Conservation (phyloP, 805 yeast genomes). For the Cyberlindnera americana region DNA sequence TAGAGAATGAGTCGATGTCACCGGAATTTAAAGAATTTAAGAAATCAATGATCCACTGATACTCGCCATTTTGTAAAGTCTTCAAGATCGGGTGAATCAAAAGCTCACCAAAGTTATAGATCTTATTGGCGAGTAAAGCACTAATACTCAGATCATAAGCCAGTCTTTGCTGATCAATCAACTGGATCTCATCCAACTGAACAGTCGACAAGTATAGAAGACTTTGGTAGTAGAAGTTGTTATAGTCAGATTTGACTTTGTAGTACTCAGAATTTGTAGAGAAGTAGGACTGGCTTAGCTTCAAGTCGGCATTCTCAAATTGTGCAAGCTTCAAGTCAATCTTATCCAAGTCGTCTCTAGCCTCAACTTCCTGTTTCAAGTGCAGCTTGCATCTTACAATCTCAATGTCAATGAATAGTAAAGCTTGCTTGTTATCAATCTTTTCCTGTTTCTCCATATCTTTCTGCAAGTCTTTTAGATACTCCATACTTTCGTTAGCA, state of each 20-base stretch:
- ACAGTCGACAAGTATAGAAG: conserved; percentile 80
- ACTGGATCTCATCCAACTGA: conserved; percentile 39
- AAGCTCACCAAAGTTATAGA: conserved; percentile 94
- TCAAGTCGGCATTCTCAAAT: conserved; percentile 51
- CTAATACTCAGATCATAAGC: conserved; percentile 79
- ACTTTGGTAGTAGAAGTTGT: conserved; percentile 75
- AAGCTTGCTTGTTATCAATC: conserved; percentile 49
- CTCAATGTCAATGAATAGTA: conserved; percentile 60
- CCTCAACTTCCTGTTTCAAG: conserved; percentile 50
- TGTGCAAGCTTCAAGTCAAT: conserved; percentile 55
- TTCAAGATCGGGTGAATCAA: conserved; percentile 81
- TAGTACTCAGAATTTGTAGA: conserved; percentile 73
- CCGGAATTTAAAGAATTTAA: conserved; percentile 75
- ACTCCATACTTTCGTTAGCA: conserved; percentile 45
- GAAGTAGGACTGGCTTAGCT: conserved; percentile 80
- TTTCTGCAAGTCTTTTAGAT: conserved; percentile 41
- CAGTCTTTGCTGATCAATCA: conserved; percentile 41
- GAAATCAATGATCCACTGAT: conserved; percentile 69
- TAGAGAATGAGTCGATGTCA: conserved; percentile 63
- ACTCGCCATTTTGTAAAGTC: conserved; percentile 43
- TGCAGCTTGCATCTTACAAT: conserved; percentile 67
- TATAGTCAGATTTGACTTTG: conserved; percentile 74
- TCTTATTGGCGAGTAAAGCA: conserved; percentile 86
- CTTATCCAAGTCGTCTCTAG: conserved; percentile 65
- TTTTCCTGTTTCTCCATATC: conserved; percentile 39